A percentile compares a stretch with the other conserved stretches of the same genome.
phyloP scores from a whole-genome alignment of 345 rosid genomes.

The Pelargonium nanum region DNA sequence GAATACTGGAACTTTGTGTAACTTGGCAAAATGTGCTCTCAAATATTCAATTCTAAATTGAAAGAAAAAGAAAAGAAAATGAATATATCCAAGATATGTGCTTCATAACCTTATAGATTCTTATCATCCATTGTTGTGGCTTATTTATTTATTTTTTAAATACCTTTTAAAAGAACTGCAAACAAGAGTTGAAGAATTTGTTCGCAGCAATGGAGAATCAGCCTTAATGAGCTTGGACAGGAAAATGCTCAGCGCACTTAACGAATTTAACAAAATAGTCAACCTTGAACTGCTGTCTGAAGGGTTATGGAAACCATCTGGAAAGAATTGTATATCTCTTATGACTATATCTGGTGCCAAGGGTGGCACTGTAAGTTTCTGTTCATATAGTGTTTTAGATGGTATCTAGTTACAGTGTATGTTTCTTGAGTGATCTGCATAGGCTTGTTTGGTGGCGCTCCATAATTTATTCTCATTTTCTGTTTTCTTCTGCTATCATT shows the following conservation, averaged over 20 bases:
- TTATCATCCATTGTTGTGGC: background rate
- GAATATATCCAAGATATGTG: too few relatives aligned
- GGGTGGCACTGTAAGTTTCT: slow-evolving; percentile 78
- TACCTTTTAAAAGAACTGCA: slow-evolving; percentile 52
- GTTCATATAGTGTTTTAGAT: too few relatives aligned
- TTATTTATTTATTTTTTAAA: slow-evolving; percentile 14
- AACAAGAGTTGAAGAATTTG: slow-evolving; percentile 53
- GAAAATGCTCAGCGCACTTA: slow-evolving; percentile 57
- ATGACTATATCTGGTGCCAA: slow-evolving; percentile 99
- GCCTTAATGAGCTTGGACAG: slow-evolving; percentile 72
- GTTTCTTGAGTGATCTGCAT: too few relatives aligned
- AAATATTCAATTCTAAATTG: too few relatives aligned
- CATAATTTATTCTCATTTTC: too few relatives aligned
- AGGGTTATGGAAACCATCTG: slow-evolving; percentile 70
- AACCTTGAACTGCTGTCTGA: slow-evolving; percentile 67
- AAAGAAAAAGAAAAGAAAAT: too few relatives aligned
- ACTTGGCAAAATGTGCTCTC: too few relatives aligned
- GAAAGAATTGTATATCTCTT: slow-evolving; percentile 76
- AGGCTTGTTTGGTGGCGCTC: too few relatives aligned
- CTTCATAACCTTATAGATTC: too few relatives aligned
- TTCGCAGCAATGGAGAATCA: slow-evolving; percentile 75
- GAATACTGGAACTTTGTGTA: too few relatives aligned
- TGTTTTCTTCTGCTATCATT: too few relatives aligned
- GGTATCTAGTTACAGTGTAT: too few relatives aligned
- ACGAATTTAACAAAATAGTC: slow-evolving; percentile 56